Conservation (phyloP, 768 basidiomycete species). For the Leccinellum albellum region DNA sequence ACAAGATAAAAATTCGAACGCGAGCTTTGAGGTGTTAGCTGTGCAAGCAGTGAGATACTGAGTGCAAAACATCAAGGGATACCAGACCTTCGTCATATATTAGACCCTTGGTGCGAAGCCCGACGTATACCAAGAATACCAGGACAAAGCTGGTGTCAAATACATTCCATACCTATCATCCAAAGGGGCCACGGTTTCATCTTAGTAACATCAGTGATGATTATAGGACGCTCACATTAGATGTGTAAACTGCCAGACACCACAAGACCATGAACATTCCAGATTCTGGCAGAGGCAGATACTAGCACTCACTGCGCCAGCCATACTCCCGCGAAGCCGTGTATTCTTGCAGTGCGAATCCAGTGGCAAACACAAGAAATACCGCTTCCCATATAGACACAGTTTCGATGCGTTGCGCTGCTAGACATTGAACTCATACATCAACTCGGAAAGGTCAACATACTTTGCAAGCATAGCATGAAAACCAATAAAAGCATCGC, state of each 20-base stretch:
- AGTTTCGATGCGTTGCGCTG: conserved; percentile 54
- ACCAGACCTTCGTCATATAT: conserved; percentile 46
- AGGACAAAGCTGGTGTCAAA: conserved; percentile 76
- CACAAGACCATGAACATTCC: not conserved
- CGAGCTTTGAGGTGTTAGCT: conserved; percentile 51
- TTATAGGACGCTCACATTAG: conserved; percentile 54
- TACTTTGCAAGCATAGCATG: conserved; percentile 71
- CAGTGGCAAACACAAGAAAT: conserved; percentile 73
- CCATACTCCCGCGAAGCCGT: conserved; percentile 84
- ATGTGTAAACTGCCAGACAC: conserved; percentile 61
- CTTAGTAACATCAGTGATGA: not conserved
- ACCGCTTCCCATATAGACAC: conserved; percentile 62
- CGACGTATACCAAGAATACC: conserved; percentile 66
- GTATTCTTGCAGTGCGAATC: conserved; percentile 84
- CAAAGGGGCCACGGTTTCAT: not conserved
- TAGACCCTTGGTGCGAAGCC: conserved; percentile 63
- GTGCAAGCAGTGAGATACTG: conserved; percentile 3
- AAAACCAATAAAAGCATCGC: conserved; percentile 63
- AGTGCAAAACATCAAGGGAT: not conserved
- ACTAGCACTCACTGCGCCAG: conserved; percentile 69
- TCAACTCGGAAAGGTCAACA: conserved; percentile 22
- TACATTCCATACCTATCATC: conserved; percentile 78
- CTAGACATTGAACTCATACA: conserved; percentile 2
- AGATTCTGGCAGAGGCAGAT: not conserved
- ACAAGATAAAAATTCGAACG: conserved; percentile 82